These are phyloP conservation scores for Desmodesmus armatus DNA, from an alignment of 139 green algal species.

Conservation along the genomic window DNA sequence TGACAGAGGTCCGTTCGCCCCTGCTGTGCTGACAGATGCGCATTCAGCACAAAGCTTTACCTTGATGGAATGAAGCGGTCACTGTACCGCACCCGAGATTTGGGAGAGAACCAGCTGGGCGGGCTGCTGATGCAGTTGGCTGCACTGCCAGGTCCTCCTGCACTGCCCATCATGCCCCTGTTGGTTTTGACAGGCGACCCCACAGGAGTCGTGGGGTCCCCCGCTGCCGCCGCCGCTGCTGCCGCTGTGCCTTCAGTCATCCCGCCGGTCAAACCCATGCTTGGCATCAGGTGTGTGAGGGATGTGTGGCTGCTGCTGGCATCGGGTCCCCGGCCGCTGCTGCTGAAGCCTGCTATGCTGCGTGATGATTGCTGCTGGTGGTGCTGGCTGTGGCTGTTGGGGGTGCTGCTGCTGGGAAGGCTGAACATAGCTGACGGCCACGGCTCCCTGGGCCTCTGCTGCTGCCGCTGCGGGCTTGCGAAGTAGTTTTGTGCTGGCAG, in stretches of 20 bases:
- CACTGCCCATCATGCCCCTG: background rate
- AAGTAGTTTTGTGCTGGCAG: no score
- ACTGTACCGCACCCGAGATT: constrained; percentile 70
- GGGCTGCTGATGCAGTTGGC: constrained; percentile 4
- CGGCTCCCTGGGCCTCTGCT: background rate
- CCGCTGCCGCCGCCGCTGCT: background rate
- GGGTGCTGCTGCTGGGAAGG: constrained; percentile 18
- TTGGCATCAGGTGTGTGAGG: background rate
- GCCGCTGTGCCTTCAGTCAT: constrained; percentile 16
- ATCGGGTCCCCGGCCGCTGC: constrained; percentile 21
- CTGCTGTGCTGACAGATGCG: no score
- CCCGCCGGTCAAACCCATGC: no score
- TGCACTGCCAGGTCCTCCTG: background rate
- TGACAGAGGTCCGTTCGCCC: no score
- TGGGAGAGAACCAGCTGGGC: constrained; percentile 44
- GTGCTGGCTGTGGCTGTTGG: background rate
- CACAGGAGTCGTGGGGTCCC: constrained; percentile 22
- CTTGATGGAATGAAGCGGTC: constrained; percentile 89
- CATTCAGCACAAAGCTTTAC: no score
- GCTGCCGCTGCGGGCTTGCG: constrained; percentile 1
- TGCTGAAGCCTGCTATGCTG: background rate
- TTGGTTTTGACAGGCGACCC: constrained; percentile 24
- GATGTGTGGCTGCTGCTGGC: constrained; percentile 17
- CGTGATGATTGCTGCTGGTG: constrained; percentile 7
- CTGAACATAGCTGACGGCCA: constrained; percentile 25